Percentiles rank a stretch among this genome's conserved stretches.
phyloP scores from a whole-genome alignment of 768 basidiomycete genomes.

The Exidia glandulosa region DNA sequence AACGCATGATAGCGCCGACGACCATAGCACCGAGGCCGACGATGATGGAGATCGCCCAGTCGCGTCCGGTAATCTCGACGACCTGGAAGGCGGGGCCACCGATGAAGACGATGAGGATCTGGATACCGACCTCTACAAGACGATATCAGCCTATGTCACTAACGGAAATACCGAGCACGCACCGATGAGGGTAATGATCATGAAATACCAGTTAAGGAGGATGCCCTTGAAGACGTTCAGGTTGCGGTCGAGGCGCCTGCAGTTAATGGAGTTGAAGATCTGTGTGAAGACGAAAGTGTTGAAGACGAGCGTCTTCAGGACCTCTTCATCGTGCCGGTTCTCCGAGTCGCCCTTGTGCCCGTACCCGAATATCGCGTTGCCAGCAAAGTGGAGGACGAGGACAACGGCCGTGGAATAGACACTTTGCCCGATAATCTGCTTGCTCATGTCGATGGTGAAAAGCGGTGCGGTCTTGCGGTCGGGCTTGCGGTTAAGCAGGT shows the following conservation, averaged over 20 bases:
- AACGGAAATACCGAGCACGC: conserved; percentile 13
- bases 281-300: conserved; percentile 98
- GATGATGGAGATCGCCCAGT: conserved; percentile 90
- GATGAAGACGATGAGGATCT: conserved; percentile 82
- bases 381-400: conserved; percentile 83
- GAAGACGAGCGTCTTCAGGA: conserved; percentile 84
- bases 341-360: not conserved
- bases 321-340: conserved; percentile 17
- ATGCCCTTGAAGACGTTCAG: conserved; percentile 88
- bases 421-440: conserved; percentile 88
- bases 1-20: conserved; percentile 69
- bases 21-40: conserved; percentile 83
- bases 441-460: conserved; percentile 91
- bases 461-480: conserved; percentile 82
- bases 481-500: conserved; percentile 78
- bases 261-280: conserved; percentile 93
- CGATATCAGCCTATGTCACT: not conserved
- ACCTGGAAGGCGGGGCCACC: conserved; percentile 91
- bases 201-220: conserved; percentile 69
- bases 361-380: conserved; percentile 57
- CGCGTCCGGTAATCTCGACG: conserved; percentile 59
- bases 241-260: conserved; percentile 71
- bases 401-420: conserved; percentile 74
- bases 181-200: conserved; percentile 79
- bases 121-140: conserved; percentile 69